Evolutionary conservation across 2,329 filamentous ascomycete genomes (phyloP), one percentile per base, ranked within the genome.

Genomic region (Monosporascus cannonballus): DNA sequence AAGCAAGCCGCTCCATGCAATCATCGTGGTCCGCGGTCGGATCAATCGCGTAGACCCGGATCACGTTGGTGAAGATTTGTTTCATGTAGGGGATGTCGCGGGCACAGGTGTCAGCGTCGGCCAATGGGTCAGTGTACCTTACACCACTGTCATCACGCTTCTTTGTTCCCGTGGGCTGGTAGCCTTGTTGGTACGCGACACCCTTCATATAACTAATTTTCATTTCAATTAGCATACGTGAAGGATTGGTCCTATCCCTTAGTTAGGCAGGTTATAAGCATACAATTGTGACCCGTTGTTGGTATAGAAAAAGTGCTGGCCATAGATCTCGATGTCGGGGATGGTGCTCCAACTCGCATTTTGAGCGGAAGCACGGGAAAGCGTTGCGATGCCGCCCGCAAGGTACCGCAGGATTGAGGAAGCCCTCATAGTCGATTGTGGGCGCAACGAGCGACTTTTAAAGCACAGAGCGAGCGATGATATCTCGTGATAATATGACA

Each of bases 31-130:
- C 79, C 61, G 78, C 71, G 17, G 78, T 82, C 24, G 93, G 89
- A 75, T 97, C 83, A 65, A 97, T 84, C 64, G 93, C 91, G 71
- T 99, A 99, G 52, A 94, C 92, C 72, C 94, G 93, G 71, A 99
- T 93, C 64, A 86, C 85, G 76, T 99, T 99, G 73, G 91, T 96
- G 58, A 84, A 79, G 56, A 96, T 81, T 70, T 90, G 76, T 68
- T 81, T 70, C 61, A 99, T 79, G 64, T 89, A 83, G 47, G 90
- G 90, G 48, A 99, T 82, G 69, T 99, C 94, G 64, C 93, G 89
- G 70, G 82, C 81, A 80, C 94, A 97, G 61, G 74, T 71, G 36
- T 76, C 73, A 53, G 74, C 72, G 66, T 96, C 84, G 61, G 90
- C 80, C 41, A 99, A 83, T 54, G 94, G 93, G 68, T 99, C 94